These are phyloP conservation scores for Niebla homalea DNA, from an alignment of 495 filamentous ascomycete genomes.

Conservation along the genomic window DNA sequence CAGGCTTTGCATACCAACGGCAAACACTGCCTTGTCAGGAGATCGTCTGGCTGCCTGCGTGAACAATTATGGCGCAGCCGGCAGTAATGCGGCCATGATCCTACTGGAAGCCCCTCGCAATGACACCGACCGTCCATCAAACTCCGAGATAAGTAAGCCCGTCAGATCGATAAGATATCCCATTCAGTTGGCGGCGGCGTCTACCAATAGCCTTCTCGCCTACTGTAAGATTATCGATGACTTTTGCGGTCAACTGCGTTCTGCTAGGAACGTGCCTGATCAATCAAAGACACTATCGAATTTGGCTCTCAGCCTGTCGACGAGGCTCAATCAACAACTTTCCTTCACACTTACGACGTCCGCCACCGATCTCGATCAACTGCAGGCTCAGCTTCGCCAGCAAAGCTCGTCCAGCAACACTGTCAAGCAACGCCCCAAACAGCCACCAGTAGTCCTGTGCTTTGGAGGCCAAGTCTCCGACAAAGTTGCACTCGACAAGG, in stretches of 20 bases:
- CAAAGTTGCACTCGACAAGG: constrained; percentile 20
- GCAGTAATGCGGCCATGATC: constrained; percentile 34
- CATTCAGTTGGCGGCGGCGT: constrained; percentile 12
- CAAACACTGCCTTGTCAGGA: constrained; percentile 17
- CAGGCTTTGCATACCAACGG: constrained; percentile 23
- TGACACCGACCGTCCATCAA: not conserved
- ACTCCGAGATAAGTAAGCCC: not conserved
- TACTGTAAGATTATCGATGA: constrained; percentile 10
- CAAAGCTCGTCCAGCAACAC: not conserved
- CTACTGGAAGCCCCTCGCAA: constrained; percentile 15
- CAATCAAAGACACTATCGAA: not conserved
- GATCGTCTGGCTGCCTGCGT: constrained; percentile 5
- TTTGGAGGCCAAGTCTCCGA: constrained; percentile 25
- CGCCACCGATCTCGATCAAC: not conserved
- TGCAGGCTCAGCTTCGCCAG: constrained; percentile 3
- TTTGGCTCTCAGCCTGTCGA: constrained; percentile 14
- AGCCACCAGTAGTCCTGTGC: constrained; percentile 18
- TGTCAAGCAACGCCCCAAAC: constrained; percentile 1
- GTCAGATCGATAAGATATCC: not conserved
- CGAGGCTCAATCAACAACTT: constrained; percentile 12
- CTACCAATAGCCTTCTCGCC: constrained; percentile 4
- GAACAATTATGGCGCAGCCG: constrained; percentile 42
- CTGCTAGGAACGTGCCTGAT: not conserved
- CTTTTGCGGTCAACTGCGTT: constrained; percentile 1
- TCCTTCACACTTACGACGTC: not conserved